Conservation (phyloP, 2,329 filamentous ascomycete species). For the Beauveria scarabaeidicola region DNA sequence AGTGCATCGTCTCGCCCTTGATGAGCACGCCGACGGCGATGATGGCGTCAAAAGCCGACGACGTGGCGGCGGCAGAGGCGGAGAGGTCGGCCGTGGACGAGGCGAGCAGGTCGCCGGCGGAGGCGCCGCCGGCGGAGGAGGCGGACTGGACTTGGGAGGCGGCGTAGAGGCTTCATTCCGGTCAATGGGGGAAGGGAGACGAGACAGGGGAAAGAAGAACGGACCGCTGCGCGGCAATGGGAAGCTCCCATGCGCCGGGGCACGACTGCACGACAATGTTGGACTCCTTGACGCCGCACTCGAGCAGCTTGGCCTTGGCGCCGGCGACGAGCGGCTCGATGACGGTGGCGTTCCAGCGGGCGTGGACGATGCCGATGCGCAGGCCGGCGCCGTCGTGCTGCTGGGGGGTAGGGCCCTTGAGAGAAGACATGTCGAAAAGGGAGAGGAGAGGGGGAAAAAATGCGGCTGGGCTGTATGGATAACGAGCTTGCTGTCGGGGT, state of each 20-base stretch:
- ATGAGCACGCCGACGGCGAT: constrained; percentile 94
- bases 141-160: constrained; percentile 80
- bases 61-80: constrained; percentile 30
- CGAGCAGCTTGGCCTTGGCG: constrained; percentile 66
- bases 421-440: constrained; percentile 35
- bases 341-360: constrained; percentile 85
- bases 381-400: constrained; percentile 61
- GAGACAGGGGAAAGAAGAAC: constrained; percentile 18
- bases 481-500: not conserved
- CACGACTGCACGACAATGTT: constrained; percentile 88
- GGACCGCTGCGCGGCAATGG: constrained; percentile 79
- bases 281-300: constrained; percentile 72
- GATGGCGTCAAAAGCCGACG: constrained; percentile 77
- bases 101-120: constrained; percentile 70
- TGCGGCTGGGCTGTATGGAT: not conserved
- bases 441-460: not conserved
- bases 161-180: constrained; percentile 57
- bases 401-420: constrained; percentile 50
- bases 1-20: constrained; percentile 99
- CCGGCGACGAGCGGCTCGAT: constrained; percentile 80
- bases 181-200: constrained; percentile 13
- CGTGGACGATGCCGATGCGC: constrained; percentile 90
- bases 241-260: constrained; percentile 90
- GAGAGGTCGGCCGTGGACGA: constrained; percentile 60
- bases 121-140: constrained; percentile 47